Base-by-base conservation (phyloP, 2,329 filamentous ascomycete species). In the Apiospora aurea region DNA sequence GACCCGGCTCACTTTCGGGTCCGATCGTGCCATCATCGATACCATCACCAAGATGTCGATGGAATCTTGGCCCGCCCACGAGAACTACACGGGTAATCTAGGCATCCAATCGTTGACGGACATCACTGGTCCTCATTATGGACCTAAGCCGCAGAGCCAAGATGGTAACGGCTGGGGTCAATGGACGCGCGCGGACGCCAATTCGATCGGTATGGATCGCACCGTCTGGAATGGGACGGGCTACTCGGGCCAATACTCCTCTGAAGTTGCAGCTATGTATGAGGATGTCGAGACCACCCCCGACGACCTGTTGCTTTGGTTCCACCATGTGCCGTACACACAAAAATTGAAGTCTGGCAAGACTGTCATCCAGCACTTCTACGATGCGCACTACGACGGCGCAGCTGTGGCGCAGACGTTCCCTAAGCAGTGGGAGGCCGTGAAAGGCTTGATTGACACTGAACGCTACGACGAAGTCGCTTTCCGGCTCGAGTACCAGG, bases 311-410 rank as follows among this genome's bases (percentile, higher is more conserved):
- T 80, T 94, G 2, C 83, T 94, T 2, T 94, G 92, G 92, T 94
- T 94, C 81, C 92, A 94, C 79, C 92, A 94, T 77, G 90, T 94
- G 0, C 87, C 87, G 4, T 94, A 92, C 78, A 92, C 89, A 0
- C 88, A 92, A 51, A 80, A 79, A 8, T 85, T 94, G 1, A 84
- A 90, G 13, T 89, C 87, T 0, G 90, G 90, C 14, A 88, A 91
- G 79, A 92, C 91, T 0, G 90, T 94, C 2, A 89, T 90, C 76
- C 83, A 87, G 77, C 81, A 85, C 71, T 86, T 86, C 75, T 90
- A 90, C 82, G 85, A 86, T 72, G 83, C 85, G 34, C 85, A 86
- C 75, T 84, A 85, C 73, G 86, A 86, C 64, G 87, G 89, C 8
- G 87, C 90, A 6, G 85, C 84, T n/a, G 87, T 85, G 0, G 91